Evolutionary conservation across 1,139 yeast genomes (phyloP).

Genomic region (Geotrichum candidum): DNA sequence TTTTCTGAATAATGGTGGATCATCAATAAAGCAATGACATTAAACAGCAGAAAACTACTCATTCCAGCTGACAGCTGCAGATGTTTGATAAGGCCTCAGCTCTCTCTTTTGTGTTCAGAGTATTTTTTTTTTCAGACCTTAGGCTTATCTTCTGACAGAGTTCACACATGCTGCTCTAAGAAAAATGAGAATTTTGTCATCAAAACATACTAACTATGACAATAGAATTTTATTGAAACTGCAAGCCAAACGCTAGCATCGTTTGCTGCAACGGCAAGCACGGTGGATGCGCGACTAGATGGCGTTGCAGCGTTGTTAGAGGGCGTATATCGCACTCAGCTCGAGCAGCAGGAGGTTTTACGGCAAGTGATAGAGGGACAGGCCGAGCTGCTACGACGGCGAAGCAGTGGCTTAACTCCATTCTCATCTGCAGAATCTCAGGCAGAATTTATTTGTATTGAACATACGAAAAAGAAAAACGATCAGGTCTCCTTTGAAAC

Average conservation of each 20-base stretch:
- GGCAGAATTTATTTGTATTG: too few species aligned
- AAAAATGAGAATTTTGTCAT: background rate
- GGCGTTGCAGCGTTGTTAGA: background rate
- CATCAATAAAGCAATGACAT: background rate
- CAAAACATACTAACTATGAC: background rate
- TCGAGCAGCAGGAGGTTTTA: background rate
- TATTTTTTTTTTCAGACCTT: background rate
- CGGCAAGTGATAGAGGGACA: background rate
- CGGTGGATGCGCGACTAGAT: background rate
- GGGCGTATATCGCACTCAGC: background rate
- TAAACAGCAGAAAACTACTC: background rate
- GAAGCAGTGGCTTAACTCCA: background rate
- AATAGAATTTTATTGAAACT: background rate
- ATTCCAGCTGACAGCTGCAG: background rate
- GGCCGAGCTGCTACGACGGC: background rate
- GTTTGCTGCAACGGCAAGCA: background rate
- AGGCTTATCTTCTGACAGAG: background rate
- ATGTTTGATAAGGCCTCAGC: background rate
- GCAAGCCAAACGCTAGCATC: background rate
- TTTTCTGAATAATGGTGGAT: too few species aligned
- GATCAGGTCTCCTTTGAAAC: too few species aligned
- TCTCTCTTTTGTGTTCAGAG: background rate
- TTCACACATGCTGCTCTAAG: background rate
- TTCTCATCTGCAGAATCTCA: background rate
- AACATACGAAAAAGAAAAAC: too few species aligned